These are phyloP conservation scores for Phyllosticta citrichinensis DNA, from an alignment of 2,329 filamentous ascomycete genomes.

Conservation along the genomic window DNA sequence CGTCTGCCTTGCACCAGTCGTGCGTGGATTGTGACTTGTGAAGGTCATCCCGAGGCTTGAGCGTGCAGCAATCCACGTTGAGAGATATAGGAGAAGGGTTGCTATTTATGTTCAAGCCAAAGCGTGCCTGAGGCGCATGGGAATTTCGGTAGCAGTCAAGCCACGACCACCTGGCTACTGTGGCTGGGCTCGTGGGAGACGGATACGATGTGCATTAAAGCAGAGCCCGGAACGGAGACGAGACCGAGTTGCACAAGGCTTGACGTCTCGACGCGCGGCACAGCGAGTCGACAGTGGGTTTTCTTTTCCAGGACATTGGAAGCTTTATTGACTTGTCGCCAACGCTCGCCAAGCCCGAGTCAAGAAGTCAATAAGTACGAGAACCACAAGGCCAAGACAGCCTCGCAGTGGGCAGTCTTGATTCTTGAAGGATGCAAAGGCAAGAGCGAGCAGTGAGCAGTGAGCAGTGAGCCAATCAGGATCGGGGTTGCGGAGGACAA, in stretches of 20 bases:
- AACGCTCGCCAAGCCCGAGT: background rate
- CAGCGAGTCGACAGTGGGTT: background rate
- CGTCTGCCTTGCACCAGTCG: background rate
- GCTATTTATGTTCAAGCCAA: background rate
- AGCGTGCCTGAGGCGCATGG: background rate
- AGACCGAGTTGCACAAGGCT: background rate
- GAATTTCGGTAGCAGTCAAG: background rate
- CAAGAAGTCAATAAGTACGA: background rate
- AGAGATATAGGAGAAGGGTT: background rate
- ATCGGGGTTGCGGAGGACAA: background rate
- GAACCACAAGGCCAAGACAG: background rate
- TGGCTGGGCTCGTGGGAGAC: background rate
- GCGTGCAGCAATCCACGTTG: background rate
- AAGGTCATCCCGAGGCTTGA: background rate
- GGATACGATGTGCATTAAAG: background rate
- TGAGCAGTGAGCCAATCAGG: background rate
- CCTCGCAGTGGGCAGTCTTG: no score
- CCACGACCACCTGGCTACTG: background rate
- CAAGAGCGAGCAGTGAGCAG: background rate
- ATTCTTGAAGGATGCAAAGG: background rate
- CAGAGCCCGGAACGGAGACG: background rate
- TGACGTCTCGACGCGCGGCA: background rate
- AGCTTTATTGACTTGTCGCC: background rate
- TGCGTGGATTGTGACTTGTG: background rate
- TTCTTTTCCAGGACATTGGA: background rate